phyloP scores from a whole-genome alignment of 225 moss, liverwort and hornwort genomes.

The Polytrichum commune region DNA sequence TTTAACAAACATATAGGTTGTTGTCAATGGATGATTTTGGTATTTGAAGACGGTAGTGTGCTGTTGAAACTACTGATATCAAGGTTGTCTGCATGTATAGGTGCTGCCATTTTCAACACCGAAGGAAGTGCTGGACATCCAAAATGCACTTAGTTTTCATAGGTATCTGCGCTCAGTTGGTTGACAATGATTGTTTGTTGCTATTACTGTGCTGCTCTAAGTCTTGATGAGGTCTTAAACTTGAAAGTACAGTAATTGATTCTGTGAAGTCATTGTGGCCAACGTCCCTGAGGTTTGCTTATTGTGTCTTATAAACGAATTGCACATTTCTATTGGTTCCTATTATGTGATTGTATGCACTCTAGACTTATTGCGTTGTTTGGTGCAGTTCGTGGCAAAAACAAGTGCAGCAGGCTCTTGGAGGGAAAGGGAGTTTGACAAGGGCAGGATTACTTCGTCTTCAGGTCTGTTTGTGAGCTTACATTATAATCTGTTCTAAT shows the following conservation, averaged over 20 bases:
- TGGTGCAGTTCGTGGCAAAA: slow-evolving; percentile 69
- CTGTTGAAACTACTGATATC: too few species aligned
- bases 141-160: slow-evolving; percentile 52
- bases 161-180: slow-evolving; percentile 36
- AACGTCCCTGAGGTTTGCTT: too few species aligned
- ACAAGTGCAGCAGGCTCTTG: slow-evolving; percentile 64
- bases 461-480: slow-evolving; percentile 45
- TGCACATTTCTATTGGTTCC: too few species aligned
- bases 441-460: slow-evolving; percentile 75
- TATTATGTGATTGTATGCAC: background rate
- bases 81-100: slow-evolving; percentile 25
- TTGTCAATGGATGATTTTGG: too few species aligned
- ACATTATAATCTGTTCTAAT: too few species aligned
- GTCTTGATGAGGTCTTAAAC: too few species aligned
- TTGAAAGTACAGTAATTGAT: too few species aligned
- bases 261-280: too few species aligned
- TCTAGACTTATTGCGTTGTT: slow-evolving; percentile 4
- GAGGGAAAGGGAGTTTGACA: slow-evolving; percentile 49
- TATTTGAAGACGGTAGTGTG: too few species aligned
- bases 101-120: slow-evolving; percentile 43
- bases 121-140: slow-evolving; percentile 51
- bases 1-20: too few species aligned
- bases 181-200: background rate
- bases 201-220: background rate
- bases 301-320: too few species aligned